Base-by-base conservation (phyloP, 495 filamentous ascomycete species). In the Penicillium flavigenum region DNA sequence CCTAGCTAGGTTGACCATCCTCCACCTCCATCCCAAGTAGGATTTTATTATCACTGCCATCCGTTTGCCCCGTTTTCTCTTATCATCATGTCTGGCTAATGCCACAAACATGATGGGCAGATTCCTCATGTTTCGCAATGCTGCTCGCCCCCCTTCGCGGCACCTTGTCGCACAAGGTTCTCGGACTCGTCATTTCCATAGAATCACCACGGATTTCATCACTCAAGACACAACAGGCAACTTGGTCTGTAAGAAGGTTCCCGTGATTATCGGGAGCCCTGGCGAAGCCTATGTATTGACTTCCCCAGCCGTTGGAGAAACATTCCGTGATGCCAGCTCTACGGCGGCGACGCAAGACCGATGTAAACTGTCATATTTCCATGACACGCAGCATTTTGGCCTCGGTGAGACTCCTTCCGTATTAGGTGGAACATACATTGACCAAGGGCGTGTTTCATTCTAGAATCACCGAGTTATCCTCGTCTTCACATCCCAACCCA, bases 291-390 rank as follows among this genome's bases (percentile, higher is more conserved):
- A 68, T 65, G 58, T 69, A 45, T 59, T 69, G 54, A 65, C 71
- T 60, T 57, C 63, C 10, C 60, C 55, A 63, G 61, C 44, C 47
- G 56, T 71, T 57, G 65, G 67, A 41, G 60, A 17, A 59, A 61
- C 64, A 48, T 59, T 74, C 29, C 52, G 64, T 53, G 61, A 69
- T 62, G 69, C 62, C 32, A 69, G 65, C 53, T 63, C 63, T 63
- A 63, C 50, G 14, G 49, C 53, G 42, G 48, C 29, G 50, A 41
- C 58, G 51, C 55, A 58, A 61, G 62, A 66, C 53, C 61, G 56
- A 61, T 74, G 62, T 63, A 67, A 67, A 60, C 63, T 74, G 50
- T 67, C 59, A 41, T 72, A 67, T 56, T 72, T 66, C 52, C 71
- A 71, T 47, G 63, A 69, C 52, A 68, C 66, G 17, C 58, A 63